Conservation (phyloP, 1,284 basidiomycete species). For the Vanrija pseudolonga region DNA sequence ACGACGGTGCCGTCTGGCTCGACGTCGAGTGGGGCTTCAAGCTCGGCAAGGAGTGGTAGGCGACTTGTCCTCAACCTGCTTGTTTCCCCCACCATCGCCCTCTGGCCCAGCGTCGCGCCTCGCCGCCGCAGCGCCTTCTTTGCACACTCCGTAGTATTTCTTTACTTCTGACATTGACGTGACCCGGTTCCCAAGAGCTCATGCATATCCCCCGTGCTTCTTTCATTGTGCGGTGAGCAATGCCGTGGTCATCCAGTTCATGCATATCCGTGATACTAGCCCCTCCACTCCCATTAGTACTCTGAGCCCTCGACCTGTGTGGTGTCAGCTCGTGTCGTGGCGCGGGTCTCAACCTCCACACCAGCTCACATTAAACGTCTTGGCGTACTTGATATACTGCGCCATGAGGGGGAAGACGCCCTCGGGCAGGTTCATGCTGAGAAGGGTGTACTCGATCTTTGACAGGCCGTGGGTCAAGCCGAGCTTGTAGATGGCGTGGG, state of each 20-base stretch:
- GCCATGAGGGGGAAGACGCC: constrained; percentile 55
- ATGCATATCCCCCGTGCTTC: no score
- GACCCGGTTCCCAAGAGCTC: no score
- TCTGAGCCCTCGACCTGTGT: constrained; percentile 37
- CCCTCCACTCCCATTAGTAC: constrained; percentile 17
- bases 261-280: no score
- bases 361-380: constrained; percentile 28
- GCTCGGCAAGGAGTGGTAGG: constrained; percentile 48
- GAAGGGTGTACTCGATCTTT: constrained; percentile 88
- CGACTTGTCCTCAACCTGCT: no score
- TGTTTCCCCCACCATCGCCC: no score
- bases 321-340: background rate
- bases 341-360: background rate
- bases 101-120: no score
- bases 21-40: constrained; percentile 52
- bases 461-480: constrained; percentile 90
- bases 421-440: constrained; percentile 86
- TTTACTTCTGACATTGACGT: no score
- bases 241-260: no score
- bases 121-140: no score
- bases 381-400: constrained; percentile 39
- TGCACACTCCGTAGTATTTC: no score
- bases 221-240: no score
- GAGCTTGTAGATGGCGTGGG: constrained; percentile 88
- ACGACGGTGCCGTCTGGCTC: constrained; percentile 50